These are phyloP conservation scores for Arbutus unedo DNA, from an alignment of 148 eudicot genomes.

Conservation along the genomic window DNA sequence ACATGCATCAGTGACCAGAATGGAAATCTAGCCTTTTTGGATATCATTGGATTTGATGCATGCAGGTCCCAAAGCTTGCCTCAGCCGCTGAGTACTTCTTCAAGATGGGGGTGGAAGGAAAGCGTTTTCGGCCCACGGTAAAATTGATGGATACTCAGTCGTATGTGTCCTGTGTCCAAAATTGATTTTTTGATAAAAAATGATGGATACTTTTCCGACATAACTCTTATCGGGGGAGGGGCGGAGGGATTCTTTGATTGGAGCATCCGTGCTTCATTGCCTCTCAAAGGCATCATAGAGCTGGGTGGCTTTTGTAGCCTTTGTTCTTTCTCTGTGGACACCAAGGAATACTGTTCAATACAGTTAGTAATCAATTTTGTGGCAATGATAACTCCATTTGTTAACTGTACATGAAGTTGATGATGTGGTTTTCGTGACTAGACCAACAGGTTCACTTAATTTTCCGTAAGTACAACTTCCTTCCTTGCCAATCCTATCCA, in stretches of 20 bases:
- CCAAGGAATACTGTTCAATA: not conserved
- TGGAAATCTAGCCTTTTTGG: constrained; percentile 4
- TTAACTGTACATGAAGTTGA: not conserved
- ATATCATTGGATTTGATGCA: constrained; percentile 17
- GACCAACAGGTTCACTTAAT: not conserved
- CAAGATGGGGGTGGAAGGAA: constrained; percentile 92
- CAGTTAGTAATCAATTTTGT: not conserved
- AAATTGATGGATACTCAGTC: constrained; percentile 14
- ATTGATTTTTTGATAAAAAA: not conserved
- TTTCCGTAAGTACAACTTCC: not conserved
- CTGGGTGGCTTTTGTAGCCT: not conserved
- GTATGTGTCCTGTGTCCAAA: not conserved
- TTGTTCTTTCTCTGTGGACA: not conserved
- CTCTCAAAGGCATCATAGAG: not conserved
- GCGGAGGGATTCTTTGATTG: too few relatives aligned
- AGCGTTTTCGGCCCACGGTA: constrained; percentile 93
- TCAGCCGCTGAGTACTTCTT: constrained; percentile 94
- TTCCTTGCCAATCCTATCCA: not conserved
- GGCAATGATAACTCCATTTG: not conserved
- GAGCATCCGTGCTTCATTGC: not conserved
- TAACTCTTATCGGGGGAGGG: not conserved
- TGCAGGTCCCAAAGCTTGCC: constrained; percentile 90
- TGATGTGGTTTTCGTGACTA: not conserved
- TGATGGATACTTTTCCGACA: not conserved
- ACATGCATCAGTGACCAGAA: not conserved